Conservation (phyloP, 2,329 filamentous ascomycete species). For the Xylariaceae sp. region DNA sequence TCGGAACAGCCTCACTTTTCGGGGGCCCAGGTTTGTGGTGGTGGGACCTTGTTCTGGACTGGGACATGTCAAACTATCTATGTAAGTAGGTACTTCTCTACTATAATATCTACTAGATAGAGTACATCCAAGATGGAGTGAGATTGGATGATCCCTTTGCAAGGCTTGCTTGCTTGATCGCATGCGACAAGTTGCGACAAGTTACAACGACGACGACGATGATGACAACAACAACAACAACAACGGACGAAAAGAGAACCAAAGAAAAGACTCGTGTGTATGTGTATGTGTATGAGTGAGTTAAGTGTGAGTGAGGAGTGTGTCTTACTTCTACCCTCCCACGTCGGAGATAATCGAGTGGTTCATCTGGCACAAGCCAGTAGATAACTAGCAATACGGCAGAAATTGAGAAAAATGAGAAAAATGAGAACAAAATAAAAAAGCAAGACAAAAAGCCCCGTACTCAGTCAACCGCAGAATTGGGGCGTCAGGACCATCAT, state of each 20-base stretch:
- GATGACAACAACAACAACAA: too few relatives aligned
- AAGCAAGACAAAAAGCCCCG: not conserved
- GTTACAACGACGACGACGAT: not conserved
- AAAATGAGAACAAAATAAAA: too few relatives aligned
- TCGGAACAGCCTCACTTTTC: conserved; percentile 34
- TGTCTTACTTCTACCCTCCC: conserved; percentile 28
- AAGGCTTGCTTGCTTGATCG: conserved; percentile 28
- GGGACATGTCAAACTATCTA: conserved; percentile 19
- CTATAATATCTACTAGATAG: too few relatives aligned
- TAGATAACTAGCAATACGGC: conserved; percentile 1
- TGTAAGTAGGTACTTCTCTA: too few relatives aligned
- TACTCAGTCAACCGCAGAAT: conserved; percentile 21
- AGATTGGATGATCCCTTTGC: conserved; percentile 27
- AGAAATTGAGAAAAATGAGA: not conserved
- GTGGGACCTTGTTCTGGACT: conserved; percentile 16
- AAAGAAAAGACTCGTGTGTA: too few relatives aligned
- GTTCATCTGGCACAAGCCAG: conserved; percentile 19
- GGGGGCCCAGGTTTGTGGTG: conserved; percentile 15
- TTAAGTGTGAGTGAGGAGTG: conserved; percentile 19
- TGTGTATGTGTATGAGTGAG: too few relatives aligned
- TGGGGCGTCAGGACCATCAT: conserved; percentile 24
- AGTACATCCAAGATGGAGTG: too few relatives aligned
- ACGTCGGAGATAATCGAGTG: conserved; percentile 30
- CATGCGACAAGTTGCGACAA: conserved; percentile 27
- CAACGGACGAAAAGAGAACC: too few relatives aligned